These are phyloP conservation scores for Colletotrichum cordylinicola DNA, from an alignment of 2,329 filamentous ascomycete genomes.

Conservation along the genomic window DNA sequence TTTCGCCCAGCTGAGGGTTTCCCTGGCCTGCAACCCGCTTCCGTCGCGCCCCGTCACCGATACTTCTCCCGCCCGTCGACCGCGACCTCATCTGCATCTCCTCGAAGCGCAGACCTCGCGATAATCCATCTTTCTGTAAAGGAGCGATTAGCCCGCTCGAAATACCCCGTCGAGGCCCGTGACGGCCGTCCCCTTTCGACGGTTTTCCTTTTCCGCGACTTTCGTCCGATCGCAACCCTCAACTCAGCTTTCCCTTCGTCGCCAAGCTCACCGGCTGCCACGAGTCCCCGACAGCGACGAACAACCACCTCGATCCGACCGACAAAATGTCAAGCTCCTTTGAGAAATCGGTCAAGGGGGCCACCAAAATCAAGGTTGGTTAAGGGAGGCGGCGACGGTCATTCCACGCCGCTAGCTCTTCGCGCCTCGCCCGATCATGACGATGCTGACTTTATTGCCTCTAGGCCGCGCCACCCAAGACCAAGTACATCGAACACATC, in stretches of 20 bases:
- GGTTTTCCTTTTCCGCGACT: background rate
- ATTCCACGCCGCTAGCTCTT: background rate
- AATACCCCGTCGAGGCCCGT: slow-evolving; percentile 6
- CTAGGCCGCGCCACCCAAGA: slow-evolving; percentile 81
- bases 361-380: slow-evolving; percentile 91
- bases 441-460: slow-evolving; percentile 17
- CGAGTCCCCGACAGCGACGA: background rate
- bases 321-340: slow-evolving; percentile 80
- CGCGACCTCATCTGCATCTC: background rate
- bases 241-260: slow-evolving; percentile 7
- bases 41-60: slow-evolving; percentile 12
- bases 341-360: slow-evolving; percentile 99
- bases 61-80: background rate
- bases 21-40: slow-evolving; percentile 6
- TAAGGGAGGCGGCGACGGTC: background rate
- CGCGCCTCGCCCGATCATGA: slow-evolving; percentile 12
- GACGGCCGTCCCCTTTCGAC: slow-evolving; percentile 1
- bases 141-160: background rate
- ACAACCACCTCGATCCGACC: background rate
- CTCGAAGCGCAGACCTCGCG: background rate
- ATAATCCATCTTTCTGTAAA: background rate
- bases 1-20: slow-evolving; percentile 16
- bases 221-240: slow-evolving; percentile 19
- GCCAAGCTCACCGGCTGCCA: slow-evolving; percentile 24
- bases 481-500: slow-evolving; percentile 99